Conservation (phyloP, 768 basidiomycete species). For the Suillus lakei region DNA sequence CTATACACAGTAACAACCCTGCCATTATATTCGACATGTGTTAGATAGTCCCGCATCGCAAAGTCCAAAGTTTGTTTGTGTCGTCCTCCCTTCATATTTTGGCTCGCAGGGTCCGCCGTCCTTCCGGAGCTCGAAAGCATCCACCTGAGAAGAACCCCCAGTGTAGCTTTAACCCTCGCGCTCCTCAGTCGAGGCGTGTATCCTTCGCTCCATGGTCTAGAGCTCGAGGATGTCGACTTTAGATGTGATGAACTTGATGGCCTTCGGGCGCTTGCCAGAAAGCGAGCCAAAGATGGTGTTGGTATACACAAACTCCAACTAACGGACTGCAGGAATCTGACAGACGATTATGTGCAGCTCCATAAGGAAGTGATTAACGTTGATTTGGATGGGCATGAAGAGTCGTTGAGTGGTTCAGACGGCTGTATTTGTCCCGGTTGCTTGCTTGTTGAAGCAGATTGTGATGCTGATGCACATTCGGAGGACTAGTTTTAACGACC, state of each 20-base stretch:
- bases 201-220: background rate
- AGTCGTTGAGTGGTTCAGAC: too few species aligned
- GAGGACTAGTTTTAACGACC: too few species aligned
- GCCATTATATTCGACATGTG: background rate
- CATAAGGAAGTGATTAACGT: background rate
- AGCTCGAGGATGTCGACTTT: background rate
- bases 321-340: background rate
- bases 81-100: background rate
- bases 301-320: background rate
- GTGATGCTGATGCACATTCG: background rate
- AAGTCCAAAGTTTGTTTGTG: background rate
- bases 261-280: background rate
- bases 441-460: too few species aligned
- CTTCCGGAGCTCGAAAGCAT: background rate
- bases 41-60: background rate
- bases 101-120: background rate
- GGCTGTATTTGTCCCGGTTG: conserved; percentile 1
- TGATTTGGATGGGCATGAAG: background rate
- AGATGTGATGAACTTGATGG: background rate
- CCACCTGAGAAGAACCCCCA: background rate
- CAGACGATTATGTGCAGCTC: background rate
- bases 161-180: background rate
- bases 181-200: background rate
- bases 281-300: background rate
- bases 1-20: background rate